Conservation (phyloP, 2,329 filamentous ascomycete genomes). For the Aspergillus versicolor region DNA sequence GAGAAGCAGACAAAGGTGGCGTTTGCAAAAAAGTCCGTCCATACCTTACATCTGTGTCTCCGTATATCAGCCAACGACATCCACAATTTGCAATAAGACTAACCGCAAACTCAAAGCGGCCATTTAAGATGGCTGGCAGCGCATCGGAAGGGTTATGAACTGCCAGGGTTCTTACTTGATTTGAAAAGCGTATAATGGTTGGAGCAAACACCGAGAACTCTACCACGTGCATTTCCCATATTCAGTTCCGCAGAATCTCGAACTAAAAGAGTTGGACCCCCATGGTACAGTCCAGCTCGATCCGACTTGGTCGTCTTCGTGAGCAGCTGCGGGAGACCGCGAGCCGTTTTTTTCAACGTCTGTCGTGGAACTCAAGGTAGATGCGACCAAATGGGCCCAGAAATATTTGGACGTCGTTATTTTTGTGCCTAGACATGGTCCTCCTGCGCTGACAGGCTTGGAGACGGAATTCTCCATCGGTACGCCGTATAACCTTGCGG, state of each 20-base stretch:
- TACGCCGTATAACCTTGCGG: not conserved
- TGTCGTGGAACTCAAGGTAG: constrained; percentile 31
- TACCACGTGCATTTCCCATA: constrained; percentile 21
- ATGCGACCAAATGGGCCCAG: not conserved
- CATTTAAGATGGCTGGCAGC: constrained; percentile 12
- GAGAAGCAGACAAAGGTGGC: constrained; percentile 7
- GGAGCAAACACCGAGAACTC: constrained; percentile 11
- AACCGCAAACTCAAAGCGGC: constrained; percentile 16
- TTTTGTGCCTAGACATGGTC: not conserved
- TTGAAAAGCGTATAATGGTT: not conserved
- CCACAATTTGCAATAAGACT: constrained; percentile 20
- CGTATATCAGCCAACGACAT: constrained; percentile 12
- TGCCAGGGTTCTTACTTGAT: not conserved
- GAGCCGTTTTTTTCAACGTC: constrained; percentile 33
- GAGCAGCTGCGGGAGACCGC: constrained; percentile 31
- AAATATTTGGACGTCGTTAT: constrained; percentile 2
- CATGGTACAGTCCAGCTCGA: constrained; percentile 8
- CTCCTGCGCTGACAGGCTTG: not conserved
- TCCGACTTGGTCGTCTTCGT: constrained; percentile 13
- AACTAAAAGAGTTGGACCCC: not conserved
- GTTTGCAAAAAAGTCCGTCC: constrained; percentile 6
- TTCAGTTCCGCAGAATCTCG: not conserved
- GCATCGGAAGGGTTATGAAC: not conserved
- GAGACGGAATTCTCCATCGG: not conserved
- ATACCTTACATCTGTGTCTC: constrained; percentile 4